These are phyloP conservation scores for Mucor velutinosus DNA, from an alignment of 371 early-diverging fungal genomes.

Conservation along the genomic window DNA sequence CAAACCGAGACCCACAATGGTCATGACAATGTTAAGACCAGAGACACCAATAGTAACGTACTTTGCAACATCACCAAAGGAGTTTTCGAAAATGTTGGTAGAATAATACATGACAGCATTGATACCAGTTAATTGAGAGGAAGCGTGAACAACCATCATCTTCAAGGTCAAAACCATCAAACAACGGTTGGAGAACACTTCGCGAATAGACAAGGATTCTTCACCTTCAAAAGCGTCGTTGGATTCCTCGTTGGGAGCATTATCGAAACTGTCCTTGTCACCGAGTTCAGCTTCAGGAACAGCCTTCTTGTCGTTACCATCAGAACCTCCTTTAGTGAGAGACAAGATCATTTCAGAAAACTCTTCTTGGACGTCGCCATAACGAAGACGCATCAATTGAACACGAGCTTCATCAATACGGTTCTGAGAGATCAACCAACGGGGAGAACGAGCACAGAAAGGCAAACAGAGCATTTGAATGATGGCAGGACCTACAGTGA, in stretches of 20 bases:
- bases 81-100: constrained; percentile 41
- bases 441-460: constrained; percentile 77
- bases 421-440: constrained; percentile 65
- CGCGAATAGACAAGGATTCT: constrained; percentile 28
- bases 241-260: constrained; percentile 35
- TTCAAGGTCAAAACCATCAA: constrained; percentile 33
- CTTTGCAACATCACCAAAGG: constrained; percentile 38
- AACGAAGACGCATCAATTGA: constrained; percentile 59
- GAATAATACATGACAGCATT: constrained; percentile 70
- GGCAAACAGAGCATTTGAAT: constrained; percentile 72
- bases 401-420: constrained; percentile 62
- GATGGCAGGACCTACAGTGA: constrained; percentile 66
- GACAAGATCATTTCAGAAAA: constrained; percentile 60
- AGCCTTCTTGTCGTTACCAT: constrained; percentile 7
- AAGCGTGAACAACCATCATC: constrained; percentile 63
- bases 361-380: constrained; percentile 64
- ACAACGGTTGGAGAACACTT: constrained; percentile 40
- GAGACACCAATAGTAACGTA: constrained; percentile 48
- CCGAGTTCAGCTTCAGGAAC: constrained; percentile 6
- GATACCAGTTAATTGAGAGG: constrained; percentile 68
- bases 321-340: constrained; percentile 31
- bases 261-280: constrained; percentile 23
- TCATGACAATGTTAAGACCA: constrained; percentile 56
- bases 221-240: constrained; percentile 30
- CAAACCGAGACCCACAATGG: constrained; percentile 48